Evolutionary conservation across 768 basidiomycete species (phyloP).

Genomic region (Macrolepiota fuliginosa): DNA sequence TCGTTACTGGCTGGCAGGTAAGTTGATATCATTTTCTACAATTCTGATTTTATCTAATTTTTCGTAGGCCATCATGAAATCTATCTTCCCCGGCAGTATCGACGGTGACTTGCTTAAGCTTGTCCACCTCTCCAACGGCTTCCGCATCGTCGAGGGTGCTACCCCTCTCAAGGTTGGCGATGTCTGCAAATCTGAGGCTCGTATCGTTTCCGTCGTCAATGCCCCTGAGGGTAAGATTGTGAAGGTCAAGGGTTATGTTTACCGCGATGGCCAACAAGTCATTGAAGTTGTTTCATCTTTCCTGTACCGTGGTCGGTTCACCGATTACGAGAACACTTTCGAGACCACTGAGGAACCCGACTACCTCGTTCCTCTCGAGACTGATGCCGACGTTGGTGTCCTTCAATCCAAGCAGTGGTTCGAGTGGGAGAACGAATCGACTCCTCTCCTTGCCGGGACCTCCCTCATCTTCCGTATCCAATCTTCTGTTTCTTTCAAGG

Average conservation of each 20-base stretch:
- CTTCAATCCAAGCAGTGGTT: slow-evolving; percentile 98
- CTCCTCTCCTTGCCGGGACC: slow-evolving; percentile 76
- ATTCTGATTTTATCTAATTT: slow-evolving; percentile 9
- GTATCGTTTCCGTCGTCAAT: slow-evolving; percentile 87
- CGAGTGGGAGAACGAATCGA: slow-evolving; percentile 84
- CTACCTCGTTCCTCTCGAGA: slow-evolving; percentile 73
- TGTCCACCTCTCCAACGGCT: slow-evolving; percentile 96
- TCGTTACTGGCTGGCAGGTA: slow-evolving; percentile 98
- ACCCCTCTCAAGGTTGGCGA: slow-evolving; percentile 81
- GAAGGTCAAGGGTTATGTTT: slow-evolving; percentile 82
- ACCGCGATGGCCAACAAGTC: slow-evolving; percentile 73
- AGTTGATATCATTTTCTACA: slow-evolving; percentile 22
- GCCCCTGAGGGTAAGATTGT: slow-evolving; percentile 91
- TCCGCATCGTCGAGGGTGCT: slow-evolving; percentile 81
- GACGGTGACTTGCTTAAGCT: slow-evolving; percentile 95
- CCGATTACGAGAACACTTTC: slow-evolving; percentile 95
- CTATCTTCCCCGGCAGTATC: slow-evolving; percentile 90
- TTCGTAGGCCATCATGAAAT: slow-evolving; percentile 93
- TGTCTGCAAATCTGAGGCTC: slow-evolving; percentile 85
- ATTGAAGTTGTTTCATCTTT: slow-evolving; percentile 95
- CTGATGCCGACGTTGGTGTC: slow-evolving; percentile 83
- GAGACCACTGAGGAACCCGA: slow-evolving; percentile 89
- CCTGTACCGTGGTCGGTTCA: slow-evolving; percentile 94
- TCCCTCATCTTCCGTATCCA: slow-evolving; percentile 87
- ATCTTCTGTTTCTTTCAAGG: slow-evolving; percentile 88